Conservation (phyloP, 2,329 filamentous ascomycete species). For the Pseudogymnoascus sp. region DNA sequence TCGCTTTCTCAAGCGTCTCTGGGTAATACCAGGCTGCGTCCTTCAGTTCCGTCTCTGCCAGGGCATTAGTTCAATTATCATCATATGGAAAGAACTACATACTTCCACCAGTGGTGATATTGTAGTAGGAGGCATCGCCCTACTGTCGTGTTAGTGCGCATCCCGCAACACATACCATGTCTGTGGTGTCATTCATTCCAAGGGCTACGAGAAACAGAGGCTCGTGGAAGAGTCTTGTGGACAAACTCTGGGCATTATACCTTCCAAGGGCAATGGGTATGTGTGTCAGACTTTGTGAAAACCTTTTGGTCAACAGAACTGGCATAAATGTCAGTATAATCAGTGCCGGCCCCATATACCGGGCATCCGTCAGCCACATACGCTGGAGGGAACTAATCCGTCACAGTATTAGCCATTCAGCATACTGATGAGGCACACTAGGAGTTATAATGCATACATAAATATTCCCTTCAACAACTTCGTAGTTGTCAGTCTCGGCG, state of each 20-base stretch:
- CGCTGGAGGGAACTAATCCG: constrained; percentile 29
- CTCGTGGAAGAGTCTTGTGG: not conserved
- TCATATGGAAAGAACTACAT: constrained; percentile 5
- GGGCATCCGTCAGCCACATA: constrained; percentile 17
- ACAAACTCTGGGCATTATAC: not conserved
- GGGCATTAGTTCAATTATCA: constrained; percentile 13
- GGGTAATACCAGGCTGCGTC: constrained; percentile 41
- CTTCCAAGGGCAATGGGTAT: constrained; percentile 39
- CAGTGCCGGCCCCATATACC: not conserved
- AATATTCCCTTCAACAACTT: constrained; percentile 40
- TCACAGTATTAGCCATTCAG: not conserved
- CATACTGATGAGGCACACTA: not conserved
- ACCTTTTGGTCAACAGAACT: constrained; percentile 32
- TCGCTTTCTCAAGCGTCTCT: constrained; percentile 31
- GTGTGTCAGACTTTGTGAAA: constrained; percentile 33
- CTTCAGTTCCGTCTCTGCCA: constrained; percentile 30
- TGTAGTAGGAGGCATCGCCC: constrained; percentile 39
- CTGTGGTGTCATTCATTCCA: not conserved
- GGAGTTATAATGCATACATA: constrained; percentile 29
- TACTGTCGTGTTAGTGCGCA: not conserved
- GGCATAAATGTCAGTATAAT: constrained; percentile 12
- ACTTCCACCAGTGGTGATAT: constrained; percentile 35
- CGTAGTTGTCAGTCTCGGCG: constrained; percentile 37
- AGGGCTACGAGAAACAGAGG: not conserved
- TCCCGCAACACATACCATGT: not conserved